phyloP scores from a whole-genome alignment of 2,329 filamentous ascomycete genomes.

The Calonectria hawksworthii region DNA sequence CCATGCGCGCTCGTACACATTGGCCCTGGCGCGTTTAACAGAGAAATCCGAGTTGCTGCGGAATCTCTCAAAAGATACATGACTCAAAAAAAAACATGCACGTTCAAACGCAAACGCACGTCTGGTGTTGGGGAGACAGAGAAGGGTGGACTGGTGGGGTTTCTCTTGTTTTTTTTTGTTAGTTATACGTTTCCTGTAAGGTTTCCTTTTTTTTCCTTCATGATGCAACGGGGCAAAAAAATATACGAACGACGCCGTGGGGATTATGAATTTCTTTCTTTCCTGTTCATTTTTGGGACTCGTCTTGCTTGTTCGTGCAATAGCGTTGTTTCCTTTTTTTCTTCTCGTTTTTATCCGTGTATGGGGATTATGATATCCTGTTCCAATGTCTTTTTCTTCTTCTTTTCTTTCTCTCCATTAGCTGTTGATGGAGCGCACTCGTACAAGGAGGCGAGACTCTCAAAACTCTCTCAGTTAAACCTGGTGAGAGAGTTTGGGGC shows the following conservation, averaged over 20 bases:
- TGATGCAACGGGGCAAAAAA: constrained; percentile 43
- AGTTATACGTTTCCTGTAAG: constrained; percentile 36
- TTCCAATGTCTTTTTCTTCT: not conserved
- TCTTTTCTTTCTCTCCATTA: not conserved
- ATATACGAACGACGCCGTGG: constrained; percentile 43
- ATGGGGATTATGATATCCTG: not conserved
- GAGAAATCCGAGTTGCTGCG: constrained; percentile 14
- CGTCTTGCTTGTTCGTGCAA: not conserved
- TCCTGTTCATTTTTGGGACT: not conserved
- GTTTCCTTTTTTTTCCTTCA: constrained; percentile 26
- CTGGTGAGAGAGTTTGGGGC: too few relatives aligned
- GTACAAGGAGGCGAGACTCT: not conserved
- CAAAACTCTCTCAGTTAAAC: not conserved
- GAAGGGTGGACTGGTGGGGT: constrained; percentile 33
- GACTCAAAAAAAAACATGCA: constrained; percentile 28
- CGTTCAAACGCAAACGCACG: constrained; percentile 41
- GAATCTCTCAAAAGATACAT: constrained; percentile 30
- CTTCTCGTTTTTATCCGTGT: not conserved
- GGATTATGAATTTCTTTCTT: constrained; percentile 22
- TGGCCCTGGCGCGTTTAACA: constrained; percentile 1
- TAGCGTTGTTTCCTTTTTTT: not conserved
- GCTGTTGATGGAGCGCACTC: not conserved
- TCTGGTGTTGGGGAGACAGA: constrained; percentile 49
- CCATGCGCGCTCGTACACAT: constrained; percentile 27
- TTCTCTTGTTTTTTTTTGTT: constrained; percentile 29